Percentiles rank a stretch among this genome's conserved stretches.
Conservation (phyloP, 73 alveolate genomes). For the Uronychia setigera region DNA sequence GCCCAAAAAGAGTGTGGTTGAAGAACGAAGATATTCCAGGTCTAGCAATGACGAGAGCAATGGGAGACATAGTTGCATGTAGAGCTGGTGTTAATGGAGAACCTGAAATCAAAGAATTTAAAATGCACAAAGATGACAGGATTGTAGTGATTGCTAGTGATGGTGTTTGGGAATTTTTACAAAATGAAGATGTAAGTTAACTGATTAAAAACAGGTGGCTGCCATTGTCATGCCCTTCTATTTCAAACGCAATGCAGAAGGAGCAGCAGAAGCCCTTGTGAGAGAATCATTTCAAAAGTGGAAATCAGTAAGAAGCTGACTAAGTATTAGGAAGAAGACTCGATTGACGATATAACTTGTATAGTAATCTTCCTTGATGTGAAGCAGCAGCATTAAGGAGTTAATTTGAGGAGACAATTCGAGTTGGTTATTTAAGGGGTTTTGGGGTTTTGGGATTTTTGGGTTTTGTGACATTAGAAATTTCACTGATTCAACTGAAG, state of each 20-base stretch:
- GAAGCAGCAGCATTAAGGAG: too few species aligned
- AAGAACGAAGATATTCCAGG: too few species aligned
- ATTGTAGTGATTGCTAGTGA: slow-evolving; percentile 90
- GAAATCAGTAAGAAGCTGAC: too few species aligned
- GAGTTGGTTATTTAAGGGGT: too few species aligned
- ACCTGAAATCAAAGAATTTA: slow-evolving; percentile 63
- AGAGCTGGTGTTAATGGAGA: slow-evolving; percentile 83
- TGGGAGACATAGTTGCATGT: slow-evolving; percentile 94
- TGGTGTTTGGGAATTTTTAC: slow-evolving; percentile 93
- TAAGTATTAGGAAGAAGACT: slow-evolving; percentile 87
- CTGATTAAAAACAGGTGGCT: too few species aligned
- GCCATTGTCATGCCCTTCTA: slow-evolving; percentile 61
- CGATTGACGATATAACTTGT: slow-evolving; percentile 92
- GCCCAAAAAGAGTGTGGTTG: slow-evolving; percentile 93
- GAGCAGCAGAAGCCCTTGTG: slow-evolving; percentile 86
- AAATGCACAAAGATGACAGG: slow-evolving; percentile 74
- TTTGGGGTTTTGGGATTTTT: too few species aligned
- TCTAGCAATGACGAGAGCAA: slow-evolving; percentile 95
- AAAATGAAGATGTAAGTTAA: slow-evolving; percentile 78
- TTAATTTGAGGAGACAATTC: too few species aligned
- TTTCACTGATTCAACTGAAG: too few species aligned
- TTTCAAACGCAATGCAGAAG: slow-evolving; percentile 81
- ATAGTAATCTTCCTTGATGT: slow-evolving; percentile 77
- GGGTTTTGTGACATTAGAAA: too few species aligned
- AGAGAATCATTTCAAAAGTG: slow-evolving; percentile 87